phyloP scores from a whole-genome alignment of 192 early-diverging fungal genomes.

The Lobulomyces angularis region DNA sequence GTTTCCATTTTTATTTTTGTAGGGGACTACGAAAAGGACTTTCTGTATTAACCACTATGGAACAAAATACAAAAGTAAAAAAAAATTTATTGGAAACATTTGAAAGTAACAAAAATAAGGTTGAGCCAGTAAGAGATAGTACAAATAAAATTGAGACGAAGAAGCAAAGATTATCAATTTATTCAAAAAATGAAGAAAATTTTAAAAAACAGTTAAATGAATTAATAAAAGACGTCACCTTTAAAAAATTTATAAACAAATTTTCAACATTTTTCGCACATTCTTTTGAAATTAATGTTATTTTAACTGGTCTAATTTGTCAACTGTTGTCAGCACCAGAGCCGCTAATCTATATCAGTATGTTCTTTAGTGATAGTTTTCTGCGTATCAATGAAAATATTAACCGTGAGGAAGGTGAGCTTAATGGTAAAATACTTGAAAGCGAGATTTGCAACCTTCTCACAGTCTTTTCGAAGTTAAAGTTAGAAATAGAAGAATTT shows the following conservation, averaged over 20 bases:
- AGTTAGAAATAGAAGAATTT: no score
- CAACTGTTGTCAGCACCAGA: conserved; percentile 52
- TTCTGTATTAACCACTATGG: no score
- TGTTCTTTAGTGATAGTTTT: conserved; percentile 23
- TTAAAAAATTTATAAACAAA: conserved; percentile 29
- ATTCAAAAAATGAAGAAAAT: conserved; percentile 1
- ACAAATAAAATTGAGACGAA: neutral
- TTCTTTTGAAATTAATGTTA: conserved; percentile 76
- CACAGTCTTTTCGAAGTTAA: conserved; percentile 8
- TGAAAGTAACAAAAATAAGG: conserved; percentile 1
- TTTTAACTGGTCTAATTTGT: conserved; percentile 77
- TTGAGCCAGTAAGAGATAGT: neutral
- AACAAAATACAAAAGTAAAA: no score
- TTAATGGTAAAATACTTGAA: no score
- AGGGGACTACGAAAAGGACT: no score
- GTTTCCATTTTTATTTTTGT: no score
- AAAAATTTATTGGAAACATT: no score
- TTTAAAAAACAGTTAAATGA: conserved; percentile 10
- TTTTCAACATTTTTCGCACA: conserved; percentile 65
- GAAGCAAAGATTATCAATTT: no score
- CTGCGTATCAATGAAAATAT: conserved; percentile 5
- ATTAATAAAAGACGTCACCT: conserved; percentile 19
- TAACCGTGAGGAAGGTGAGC: no score
- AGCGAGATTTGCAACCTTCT: conserved; percentile 19
- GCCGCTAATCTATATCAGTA: conserved; percentile 22